Percentiles rank a stretch among this genome's conserved stretches.
phyloP scores from a whole-genome alignment of 192 early-diverging fungal genomes.

The Mortierella alpina region DNA sequence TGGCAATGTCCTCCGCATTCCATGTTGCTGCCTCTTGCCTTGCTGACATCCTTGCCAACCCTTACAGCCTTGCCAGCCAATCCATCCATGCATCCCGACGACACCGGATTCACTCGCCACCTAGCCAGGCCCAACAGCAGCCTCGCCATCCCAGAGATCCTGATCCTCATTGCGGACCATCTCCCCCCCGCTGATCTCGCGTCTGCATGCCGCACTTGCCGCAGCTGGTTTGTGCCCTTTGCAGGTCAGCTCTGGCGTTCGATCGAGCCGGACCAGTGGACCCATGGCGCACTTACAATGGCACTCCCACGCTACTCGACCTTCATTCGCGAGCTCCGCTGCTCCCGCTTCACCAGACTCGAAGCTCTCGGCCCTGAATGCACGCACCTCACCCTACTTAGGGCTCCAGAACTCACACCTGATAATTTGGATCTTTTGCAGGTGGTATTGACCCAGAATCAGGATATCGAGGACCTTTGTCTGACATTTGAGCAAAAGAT shows the following conservation, averaged over 20 bases:
- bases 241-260: slow-evolving; percentile 31
- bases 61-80: too few relatives aligned
- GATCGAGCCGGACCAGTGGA: slow-evolving; percentile 32
- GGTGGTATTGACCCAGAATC: slow-evolving; percentile 7
- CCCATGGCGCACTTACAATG: slow-evolving; percentile 1
- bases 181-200: slow-evolving; percentile 27
- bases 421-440: neutral
- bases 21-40: too few relatives aligned
- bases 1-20: too few relatives aligned
- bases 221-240: slow-evolving; percentile 27
- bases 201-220: slow-evolving; percentile 2
- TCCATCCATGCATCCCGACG: too few relatives aligned
- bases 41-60: too few relatives aligned
- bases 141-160: slow-evolving; percentile 17
- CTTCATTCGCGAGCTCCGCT: slow-evolving; percentile 30
- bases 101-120: neutral
- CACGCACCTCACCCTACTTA: slow-evolving; percentile 2
- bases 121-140: neutral
- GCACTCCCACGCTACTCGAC: slow-evolving; percentile 27
- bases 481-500: neutral
- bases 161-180: slow-evolving; percentile 2
- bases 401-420: neutral
- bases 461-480: slow-evolving; percentile 13
- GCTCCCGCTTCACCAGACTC: neutral
- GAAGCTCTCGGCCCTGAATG: neutral